A percentile compares a stretch with the other conserved stretches of the same genome.
These are phyloP conservation scores for Pseudogymnoascus sp. DNA, from an alignment of 2,329 filamentous ascomycete species.

Conservation along the genomic window DNA sequence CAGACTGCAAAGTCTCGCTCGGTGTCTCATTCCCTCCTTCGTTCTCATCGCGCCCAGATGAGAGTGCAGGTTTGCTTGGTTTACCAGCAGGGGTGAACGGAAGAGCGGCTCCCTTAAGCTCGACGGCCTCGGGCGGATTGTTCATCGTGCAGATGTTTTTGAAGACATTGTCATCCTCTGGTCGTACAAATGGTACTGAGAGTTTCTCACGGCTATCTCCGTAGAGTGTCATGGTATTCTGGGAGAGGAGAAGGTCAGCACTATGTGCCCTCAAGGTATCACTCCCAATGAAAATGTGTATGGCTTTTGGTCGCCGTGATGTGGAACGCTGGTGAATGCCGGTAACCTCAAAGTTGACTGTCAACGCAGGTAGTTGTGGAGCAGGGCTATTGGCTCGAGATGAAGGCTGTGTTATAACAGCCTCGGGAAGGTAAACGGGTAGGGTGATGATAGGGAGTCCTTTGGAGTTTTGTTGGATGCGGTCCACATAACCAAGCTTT, in stretches of 20 bases:
- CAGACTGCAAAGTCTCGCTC: neutral
- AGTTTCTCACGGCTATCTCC: conserved; percentile 82
- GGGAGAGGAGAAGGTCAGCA: conserved; percentile 85
- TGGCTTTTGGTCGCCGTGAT: conserved; percentile 49
- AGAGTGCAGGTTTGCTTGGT: neutral
- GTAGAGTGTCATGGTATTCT: conserved; percentile 80
- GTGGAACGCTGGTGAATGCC: conserved; percentile 47
- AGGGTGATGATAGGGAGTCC: conserved; percentile 65
- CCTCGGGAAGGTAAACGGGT: conserved; percentile 84
- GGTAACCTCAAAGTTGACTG: conserved; percentile 68
- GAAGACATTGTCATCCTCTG: conserved; percentile 77
- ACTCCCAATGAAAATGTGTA: conserved; percentile 85
- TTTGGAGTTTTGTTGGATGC: conserved; percentile 58
- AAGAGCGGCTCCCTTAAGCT: conserved; percentile 41
- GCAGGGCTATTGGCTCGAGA: conserved; percentile 66
- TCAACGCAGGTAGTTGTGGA: conserved; percentile 75
- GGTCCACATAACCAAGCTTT: conserved; percentile 62
- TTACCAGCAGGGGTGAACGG: conserved; percentile 26
- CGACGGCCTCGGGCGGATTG: conserved; percentile 46
- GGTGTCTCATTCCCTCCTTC: neutral
- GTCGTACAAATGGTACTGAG: conserved; percentile 84
- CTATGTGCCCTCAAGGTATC: conserved; percentile 80
- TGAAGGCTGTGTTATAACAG: conserved; percentile 69
- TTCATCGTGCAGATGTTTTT: conserved; percentile 65
- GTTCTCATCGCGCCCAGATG: neutral